Evolutionary conservation across 805 yeast genomes (phyloP).

Genomic region (Yarrowia yakushimensis): DNA sequence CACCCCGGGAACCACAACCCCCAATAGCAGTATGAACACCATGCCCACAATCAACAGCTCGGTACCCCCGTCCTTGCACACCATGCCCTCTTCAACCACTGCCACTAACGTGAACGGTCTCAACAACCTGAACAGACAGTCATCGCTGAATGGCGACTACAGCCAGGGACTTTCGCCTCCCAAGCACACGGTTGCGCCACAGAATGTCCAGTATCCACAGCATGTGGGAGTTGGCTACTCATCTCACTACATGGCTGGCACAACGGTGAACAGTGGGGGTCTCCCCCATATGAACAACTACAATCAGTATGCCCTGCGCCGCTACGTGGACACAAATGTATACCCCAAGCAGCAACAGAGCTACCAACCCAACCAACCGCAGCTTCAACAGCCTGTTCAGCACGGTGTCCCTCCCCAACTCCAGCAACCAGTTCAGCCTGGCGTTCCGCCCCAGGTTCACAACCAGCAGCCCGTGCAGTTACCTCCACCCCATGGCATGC

Average conservation of each 20-base stretch:
- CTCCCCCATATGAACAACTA: slow-evolving; percentile 23
- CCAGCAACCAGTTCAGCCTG: slow-evolving; percentile 9
- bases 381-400: slow-evolving; percentile 11
- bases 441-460: slow-evolving; percentile 14
- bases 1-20: slow-evolving; percentile 7
- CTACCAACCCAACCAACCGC: slow-evolving; percentile 10
- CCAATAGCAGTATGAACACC: slow-evolving; percentile 7
- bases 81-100: neutral
- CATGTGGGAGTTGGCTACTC: neutral
- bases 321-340: slow-evolving; percentile 1
- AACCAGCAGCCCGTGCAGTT: slow-evolving; percentile 22
- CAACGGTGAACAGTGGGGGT: neutral
- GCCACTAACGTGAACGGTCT: slow-evolving; percentile 12
- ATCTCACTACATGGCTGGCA: slow-evolving; percentile 4
- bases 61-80: slow-evolving; percentile 19
- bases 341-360: slow-evolving; percentile 7
- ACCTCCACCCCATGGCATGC: slow-evolving; percentile 19
- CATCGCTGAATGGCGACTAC: slow-evolving; percentile 2
- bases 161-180: slow-evolving; percentile 25
- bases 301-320: slow-evolving; percentile 13
- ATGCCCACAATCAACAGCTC: slow-evolving; percentile 21
- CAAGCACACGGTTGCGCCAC: slow-evolving; percentile 13
- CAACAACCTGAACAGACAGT: neutral
- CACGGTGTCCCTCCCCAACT: slow-evolving; percentile 19
- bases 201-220: slow-evolving; percentile 21